Evolutionary conservation across 2,329 filamentous ascomycete genomes (phyloP), one percentile per base, ranked within the genome.

Genomic region (Exophiala sp.): DNA sequence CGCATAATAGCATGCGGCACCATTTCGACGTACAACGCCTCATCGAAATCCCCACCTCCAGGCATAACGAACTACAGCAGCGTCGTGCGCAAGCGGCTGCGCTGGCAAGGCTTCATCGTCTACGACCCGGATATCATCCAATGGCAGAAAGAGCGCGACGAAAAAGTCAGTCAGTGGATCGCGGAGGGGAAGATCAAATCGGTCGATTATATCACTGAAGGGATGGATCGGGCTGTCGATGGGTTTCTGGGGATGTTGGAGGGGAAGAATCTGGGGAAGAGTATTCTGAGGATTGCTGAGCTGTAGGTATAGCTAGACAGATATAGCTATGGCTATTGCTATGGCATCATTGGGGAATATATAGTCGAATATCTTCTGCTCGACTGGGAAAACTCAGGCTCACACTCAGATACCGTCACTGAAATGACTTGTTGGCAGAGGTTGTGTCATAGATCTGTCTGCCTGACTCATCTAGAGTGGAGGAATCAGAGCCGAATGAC

Each of bases 211-310:
- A 66, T 83, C 16, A 86, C 81, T 0, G 74, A 83, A 49, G 84
- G 85, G 14, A 86, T 89, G 50, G 85, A 89, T 53, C 78, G 83
- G 51, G 83, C 81, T 0, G 69, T 79, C 3, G 77, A 86, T 40
- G 86, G 82, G 0, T 75, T 90, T 50, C 65, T 88, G 5, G 83
- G 79, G 8, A 80, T 89, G 74, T 69, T 89, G n/a, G 66, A 76
- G 62, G 86, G 86, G 35, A 74, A 83, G 65, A 89, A 89, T 70
- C 86, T 89, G 66, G 86, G 86, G 55, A 90, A 90, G 76, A 82
- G 85, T 11, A 76, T 88, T 18, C 60, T 88, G 59, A 81, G 84
- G 71, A 77, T 81, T 39, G 52, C 57, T 18, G 53, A 60, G 22
- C 53, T 56, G 13, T 46, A 52, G n/a, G n/a, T n/a, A n/a, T n/a